Conservation (phyloP, 2,329 filamentous ascomycete genomes). For the Colletotrichum sp. region DNA sequence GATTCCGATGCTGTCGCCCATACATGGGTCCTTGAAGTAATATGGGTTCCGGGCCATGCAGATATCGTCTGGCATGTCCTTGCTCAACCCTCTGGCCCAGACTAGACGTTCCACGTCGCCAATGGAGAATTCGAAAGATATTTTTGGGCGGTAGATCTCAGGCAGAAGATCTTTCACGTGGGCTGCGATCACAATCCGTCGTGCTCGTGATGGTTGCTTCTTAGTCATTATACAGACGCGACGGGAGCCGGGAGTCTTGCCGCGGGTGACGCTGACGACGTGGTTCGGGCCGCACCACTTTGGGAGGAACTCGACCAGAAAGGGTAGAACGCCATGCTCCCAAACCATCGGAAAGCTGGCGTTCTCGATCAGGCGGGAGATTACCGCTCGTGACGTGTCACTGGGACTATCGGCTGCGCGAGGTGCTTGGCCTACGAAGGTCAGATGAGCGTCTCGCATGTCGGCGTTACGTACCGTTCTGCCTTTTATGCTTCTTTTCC, state of each 20-base stretch:
- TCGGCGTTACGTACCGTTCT: slow-evolving; percentile 24
- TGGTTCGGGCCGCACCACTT: slow-evolving; percentile 45
- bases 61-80: slow-evolving; percentile 43
- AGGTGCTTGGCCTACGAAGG: slow-evolving; percentile 25
- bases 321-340: slow-evolving; percentile 48
- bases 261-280: slow-evolving; percentile 42
- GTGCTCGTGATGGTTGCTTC: slow-evolving; percentile 35
- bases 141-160: slow-evolving; percentile 28
- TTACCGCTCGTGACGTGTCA: slow-evolving; percentile 28
- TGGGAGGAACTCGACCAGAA: slow-evolving; percentile 45
- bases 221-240: slow-evolving; percentile 46
- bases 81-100: slow-evolving; percentile 44
- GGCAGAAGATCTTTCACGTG: slow-evolving; percentile 48
- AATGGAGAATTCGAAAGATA: slow-evolving; percentile 42
- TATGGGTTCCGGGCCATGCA: slow-evolving; percentile 47
- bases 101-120: slow-evolving; percentile 41
- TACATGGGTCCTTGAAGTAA: slow-evolving; percentile 44
- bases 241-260: slow-evolving; percentile 35
- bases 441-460: background rate
- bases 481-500: slow-evolving; percentile 37
- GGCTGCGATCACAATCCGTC: slow-evolving; percentile 41
- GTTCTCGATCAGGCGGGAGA: slow-evolving; percentile 33
- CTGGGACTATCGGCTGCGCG: slow-evolving; percentile 36
- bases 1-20: slow-evolving; percentile 51
- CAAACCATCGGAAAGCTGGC: slow-evolving; percentile 45